These are phyloP conservation scores for Claviceps arundinis DNA, from an alignment of 2,329 filamentous ascomycete species.

Conservation along the genomic window DNA sequence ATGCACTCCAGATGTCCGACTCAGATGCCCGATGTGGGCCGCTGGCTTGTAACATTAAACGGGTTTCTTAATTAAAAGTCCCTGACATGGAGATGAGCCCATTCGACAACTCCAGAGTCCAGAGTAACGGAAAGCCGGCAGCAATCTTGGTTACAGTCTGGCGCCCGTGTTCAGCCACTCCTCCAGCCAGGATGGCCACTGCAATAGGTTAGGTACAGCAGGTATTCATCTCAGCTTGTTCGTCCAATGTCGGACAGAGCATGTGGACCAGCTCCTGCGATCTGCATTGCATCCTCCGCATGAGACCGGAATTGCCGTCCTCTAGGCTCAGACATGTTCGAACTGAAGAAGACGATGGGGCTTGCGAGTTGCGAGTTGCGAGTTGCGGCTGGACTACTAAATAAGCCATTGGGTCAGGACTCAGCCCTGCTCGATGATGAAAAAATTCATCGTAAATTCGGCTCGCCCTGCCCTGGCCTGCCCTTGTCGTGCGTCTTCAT, in stretches of 20 bases:
- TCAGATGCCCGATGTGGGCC: not conserved
- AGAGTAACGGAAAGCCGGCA: not conserved
- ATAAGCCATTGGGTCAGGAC: not conserved
- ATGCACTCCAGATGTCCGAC: not conserved
- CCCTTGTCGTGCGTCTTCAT: not conserved
- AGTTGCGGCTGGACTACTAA: not conserved
- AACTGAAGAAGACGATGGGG: not conserved
- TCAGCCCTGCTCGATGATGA: not conserved
- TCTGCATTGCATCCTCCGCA: not conserved
- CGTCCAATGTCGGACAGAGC: not conserved
- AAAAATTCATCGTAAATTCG: not conserved
- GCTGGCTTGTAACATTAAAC: not conserved
- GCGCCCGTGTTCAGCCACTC: not conserved
- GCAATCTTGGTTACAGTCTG: not conserved
- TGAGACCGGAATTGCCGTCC: not conserved
- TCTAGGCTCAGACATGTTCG: not conserved
- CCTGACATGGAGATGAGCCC: not conserved
- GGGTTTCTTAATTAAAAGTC: not conserved
- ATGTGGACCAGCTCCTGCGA: constrained; percentile 1
- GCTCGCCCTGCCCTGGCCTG: not conserved
- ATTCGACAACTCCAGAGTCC: not conserved
- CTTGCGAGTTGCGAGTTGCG: not conserved
- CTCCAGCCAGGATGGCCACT: not conserved
- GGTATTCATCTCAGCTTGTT: not conserved
- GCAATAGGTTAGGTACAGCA: not conserved